These are phyloP conservation scores for Nymphaea thermarum DNA, from an alignment of 164 flowering plant species.

Conservation along the genomic window DNA sequence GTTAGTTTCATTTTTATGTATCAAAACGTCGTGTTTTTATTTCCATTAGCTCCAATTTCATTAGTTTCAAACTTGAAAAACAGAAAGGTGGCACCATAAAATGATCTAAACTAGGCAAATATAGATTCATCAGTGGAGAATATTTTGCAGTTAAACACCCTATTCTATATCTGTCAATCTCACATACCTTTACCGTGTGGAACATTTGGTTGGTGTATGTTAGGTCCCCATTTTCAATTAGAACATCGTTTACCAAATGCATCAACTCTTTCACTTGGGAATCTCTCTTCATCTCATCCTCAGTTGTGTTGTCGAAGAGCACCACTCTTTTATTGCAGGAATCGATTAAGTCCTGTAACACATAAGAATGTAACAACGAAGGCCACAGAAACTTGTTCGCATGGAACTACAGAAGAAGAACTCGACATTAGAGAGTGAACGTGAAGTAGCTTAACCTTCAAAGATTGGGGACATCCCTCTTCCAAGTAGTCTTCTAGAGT, in stretches of 20 bases:
- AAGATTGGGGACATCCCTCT: constrained; percentile 47
- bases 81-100: too few relatives aligned
- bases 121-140: too few relatives aligned
- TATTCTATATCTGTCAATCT: too few relatives aligned
- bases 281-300: constrained; percentile 30
- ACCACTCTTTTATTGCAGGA: constrained; percentile 46
- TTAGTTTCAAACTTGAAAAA: too few relatives aligned
- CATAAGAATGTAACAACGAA: neutral
- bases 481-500: constrained; percentile 61
- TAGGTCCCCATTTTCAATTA: constrained; percentile 43
- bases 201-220: constrained; percentile 62
- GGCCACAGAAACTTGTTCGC: too few relatives aligned
- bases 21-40: too few relatives aligned
- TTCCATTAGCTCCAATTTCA: too few relatives aligned
- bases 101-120: too few relatives aligned
- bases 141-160: too few relatives aligned
- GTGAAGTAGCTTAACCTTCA: constrained; percentile 30
- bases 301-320: constrained; percentile 67
- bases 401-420: neutral
- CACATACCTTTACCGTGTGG: constrained; percentile 35
- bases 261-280: constrained; percentile 52
- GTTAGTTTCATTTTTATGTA: too few relatives aligned
- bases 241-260: constrained; percentile 38
- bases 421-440: neutral
- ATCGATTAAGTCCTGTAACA: constrained; percentile 48